Conservation (phyloP, 495 filamentous ascomycete species). For the Podospora didyma region DNA sequence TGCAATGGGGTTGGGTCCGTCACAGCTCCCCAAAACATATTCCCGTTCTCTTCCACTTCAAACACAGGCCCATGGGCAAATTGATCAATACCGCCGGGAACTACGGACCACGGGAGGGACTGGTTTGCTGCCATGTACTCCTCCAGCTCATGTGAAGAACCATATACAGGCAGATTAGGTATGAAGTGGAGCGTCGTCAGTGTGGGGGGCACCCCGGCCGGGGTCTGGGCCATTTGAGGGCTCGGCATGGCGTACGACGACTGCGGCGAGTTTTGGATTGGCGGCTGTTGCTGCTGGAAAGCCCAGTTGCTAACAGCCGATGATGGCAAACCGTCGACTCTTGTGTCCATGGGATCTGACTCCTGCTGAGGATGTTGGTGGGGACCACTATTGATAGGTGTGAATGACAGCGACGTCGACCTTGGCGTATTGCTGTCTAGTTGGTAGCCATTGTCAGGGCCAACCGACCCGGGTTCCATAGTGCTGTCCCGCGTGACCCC, state of each 20-base stretch:
- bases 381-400: conserved; percentile 44
- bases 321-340: not conserved
- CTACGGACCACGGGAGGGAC: conserved; percentile 26
- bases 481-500: conserved; percentile 29
- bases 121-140: conserved; percentile 29
- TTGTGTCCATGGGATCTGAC: not conserved
- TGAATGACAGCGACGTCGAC: conserved; percentile 39
- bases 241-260: conserved; percentile 14
- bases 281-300: not conserved
- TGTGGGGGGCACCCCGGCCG: not conserved
- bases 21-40: conserved; percentile 24
- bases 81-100: conserved; percentile 36
- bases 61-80: conserved; percentile 37
- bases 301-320: not conserved
- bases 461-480: conserved; percentile 22
- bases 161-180: conserved; percentile 18
- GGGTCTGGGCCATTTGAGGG: conserved; percentile 12
- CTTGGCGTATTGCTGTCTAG: conserved; percentile 23
- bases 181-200: not conserved
- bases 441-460: conserved; percentile 17
- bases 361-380: not conserved
- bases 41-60: conserved; percentile 17
- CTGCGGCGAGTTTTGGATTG: conserved; percentile 7
- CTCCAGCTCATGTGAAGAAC: conserved; percentile 18
- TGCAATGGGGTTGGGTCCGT: not conserved